Evolutionary conservation across 495 filamentous ascomycete genomes (phyloP), one percentile per base, ranked within the genome.

Genomic region (Filosporella fistucella): DNA sequence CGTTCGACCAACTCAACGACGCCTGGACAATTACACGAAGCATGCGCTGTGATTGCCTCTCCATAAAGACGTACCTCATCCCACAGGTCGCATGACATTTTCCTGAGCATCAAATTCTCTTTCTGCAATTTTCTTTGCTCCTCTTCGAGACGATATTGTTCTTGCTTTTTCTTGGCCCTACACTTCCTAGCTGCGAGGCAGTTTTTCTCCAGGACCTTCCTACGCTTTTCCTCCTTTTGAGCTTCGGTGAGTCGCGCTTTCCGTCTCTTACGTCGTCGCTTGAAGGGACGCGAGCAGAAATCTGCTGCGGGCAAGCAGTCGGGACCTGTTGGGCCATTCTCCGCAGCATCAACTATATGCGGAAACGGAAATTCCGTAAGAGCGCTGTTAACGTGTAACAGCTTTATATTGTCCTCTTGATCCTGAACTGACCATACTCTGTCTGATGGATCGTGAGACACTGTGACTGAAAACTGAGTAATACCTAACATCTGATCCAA

Each of bases 151-250:
- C 16, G 37, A 6, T 40, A 24, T 8, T 20, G 17, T 20, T 29
- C 28, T 13, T 75, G 70, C 20, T 82, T 83, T 64, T 82, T 82
- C 64, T 82, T 82, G 58, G 73, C 69, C 13, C 81, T 73, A 57
- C 80, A 85, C 51, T 85, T 85, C 59, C 72, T 77, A 1, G 80
- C 81, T 12, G 81, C 80, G 2, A 82, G 44, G 7, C 81, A 75
- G 49, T 85, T 84, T 35, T 78, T 74, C 54, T 83, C 78, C 40
- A 82, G 68, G 56, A 80, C 68, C 21, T 60, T 63, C 12, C 64
- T 59, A 30, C 65, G 65, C 45, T 55, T 57, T 25, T 37, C 32
- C 43, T 46, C 43, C 40, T 43, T 43, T 16, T 43, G 22, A 13
- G 40, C 40, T 43, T 43, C 40, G 14, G 22, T 43, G n/a, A 20